Evolutionary conservation across 345 rosid species (phyloP).

Genomic region (Dovyalis caffra): DNA sequence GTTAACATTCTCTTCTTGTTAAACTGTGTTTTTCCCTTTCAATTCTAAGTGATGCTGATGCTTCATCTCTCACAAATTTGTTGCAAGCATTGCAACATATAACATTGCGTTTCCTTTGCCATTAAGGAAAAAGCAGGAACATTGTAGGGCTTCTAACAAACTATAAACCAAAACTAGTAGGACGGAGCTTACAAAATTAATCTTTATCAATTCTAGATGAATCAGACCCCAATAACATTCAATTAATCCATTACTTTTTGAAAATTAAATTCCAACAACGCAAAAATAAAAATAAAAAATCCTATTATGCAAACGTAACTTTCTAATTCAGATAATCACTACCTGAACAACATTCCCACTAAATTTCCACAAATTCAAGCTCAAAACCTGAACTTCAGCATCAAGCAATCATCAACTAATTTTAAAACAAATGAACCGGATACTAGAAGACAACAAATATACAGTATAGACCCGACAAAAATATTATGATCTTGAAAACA

Average conservation of each 20-base stretch:
- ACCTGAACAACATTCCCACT: not conserved
- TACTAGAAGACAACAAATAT: slow-evolving; percentile 1
- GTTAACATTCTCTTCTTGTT: not conserved
- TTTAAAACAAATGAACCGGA: slow-evolving; percentile 8
- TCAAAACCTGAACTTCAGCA: not conserved
- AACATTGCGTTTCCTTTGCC: not conserved
- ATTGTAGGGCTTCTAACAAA: not conserved
- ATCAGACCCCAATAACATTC: not conserved
- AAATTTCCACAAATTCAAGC: slow-evolving; percentile 4
- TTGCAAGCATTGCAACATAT: not conserved
- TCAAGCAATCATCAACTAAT: slow-evolving; percentile 5
- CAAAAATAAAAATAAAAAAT: not conserved
- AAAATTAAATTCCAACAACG: not conserved
- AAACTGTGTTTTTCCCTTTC: not conserved
- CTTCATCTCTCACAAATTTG: not conserved
- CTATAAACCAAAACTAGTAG: not conserved
- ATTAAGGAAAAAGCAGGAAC: not conserved
- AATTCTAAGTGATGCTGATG: not conserved
- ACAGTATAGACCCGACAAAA: not conserved
- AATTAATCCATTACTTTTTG: slow-evolving; percentile 4
- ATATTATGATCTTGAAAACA: slow-evolving; percentile 1
- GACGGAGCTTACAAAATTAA: not conserved
- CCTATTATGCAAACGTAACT: not conserved
- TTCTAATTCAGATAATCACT: not conserved
- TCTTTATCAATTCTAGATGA: not conserved